phyloP scores from a whole-genome alignment of 129 eudicot genomes.

The Lactuca sativa region DNA sequence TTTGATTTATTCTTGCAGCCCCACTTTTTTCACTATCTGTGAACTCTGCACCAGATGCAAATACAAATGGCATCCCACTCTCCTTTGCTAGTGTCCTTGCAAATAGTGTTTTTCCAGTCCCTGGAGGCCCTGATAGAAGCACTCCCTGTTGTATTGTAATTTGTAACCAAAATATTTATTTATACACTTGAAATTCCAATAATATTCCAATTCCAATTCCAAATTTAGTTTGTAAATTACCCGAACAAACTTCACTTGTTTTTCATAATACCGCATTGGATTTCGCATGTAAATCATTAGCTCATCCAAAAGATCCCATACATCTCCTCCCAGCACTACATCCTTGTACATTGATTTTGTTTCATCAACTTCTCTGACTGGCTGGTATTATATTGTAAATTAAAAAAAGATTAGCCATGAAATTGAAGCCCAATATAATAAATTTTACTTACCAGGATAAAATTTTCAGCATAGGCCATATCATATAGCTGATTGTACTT shows the following conservation, averaged over 20 bases:
- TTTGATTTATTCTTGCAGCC: constrained; percentile 76
- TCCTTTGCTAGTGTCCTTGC: constrained; percentile 92
- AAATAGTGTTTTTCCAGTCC: constrained; percentile 97
- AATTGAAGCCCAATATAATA: not conserved
- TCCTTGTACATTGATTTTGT: constrained; percentile 81
- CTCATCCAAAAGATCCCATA: constrained; percentile 97
- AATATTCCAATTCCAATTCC: too few species aligned
- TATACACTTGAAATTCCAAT: too few species aligned
- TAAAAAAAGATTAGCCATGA: constrained; percentile 19
- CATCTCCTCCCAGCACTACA: constrained; percentile 92
- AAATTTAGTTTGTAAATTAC: constrained; percentile 37
- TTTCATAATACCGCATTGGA: constrained; percentile 86
- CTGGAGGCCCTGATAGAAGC: constrained; percentile 94
- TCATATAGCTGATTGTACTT: constrained; percentile 77
- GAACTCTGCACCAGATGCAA: constrained; percentile 97
- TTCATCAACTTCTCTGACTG: constrained; percentile 72
- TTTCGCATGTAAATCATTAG: constrained; percentile 87
- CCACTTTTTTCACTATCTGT: constrained; percentile 96
- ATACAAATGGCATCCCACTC: constrained; percentile 96
- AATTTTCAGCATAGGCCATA: constrained; percentile 84
- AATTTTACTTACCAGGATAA: constrained; percentile 61
- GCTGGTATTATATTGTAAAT: constrained; percentile 43
- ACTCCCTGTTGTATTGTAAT: constrained; percentile 55
- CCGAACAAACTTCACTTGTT: constrained; percentile 90
- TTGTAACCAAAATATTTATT: too few species aligned